Conservation (phyloP, 148 eudicot genomes). For the Cornus suecica region DNA sequence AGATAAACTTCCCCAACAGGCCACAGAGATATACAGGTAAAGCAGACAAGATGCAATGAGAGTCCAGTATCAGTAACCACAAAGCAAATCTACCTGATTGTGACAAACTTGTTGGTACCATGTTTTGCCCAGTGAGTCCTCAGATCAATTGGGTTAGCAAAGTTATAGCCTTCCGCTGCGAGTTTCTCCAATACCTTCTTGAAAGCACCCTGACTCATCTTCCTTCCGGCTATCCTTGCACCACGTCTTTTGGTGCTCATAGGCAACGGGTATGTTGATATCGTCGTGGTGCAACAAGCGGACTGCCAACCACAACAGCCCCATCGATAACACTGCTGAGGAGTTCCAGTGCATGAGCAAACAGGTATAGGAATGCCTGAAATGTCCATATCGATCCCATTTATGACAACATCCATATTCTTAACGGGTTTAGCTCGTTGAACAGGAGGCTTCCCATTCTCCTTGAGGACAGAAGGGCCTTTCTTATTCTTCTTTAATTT, state of each 20-base stretch:
- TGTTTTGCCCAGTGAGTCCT: slow-evolving; percentile 61
- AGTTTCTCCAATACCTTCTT: slow-evolving; percentile 59
- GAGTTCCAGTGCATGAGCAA: slow-evolving; percentile 52
- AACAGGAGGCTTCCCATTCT: slow-evolving; percentile 25
- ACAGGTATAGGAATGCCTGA: slow-evolving; percentile 51
- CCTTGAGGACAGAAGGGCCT: slow-evolving; percentile 30
- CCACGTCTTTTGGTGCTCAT: slow-evolving; percentile 60
- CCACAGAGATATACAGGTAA: slow-evolving; percentile 35
- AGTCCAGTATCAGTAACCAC: background rate
- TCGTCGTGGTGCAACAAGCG: slow-evolving; percentile 63
- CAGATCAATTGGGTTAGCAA: slow-evolving; percentile 46
- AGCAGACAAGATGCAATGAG: slow-evolving; percentile 23
- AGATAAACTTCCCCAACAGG: slow-evolving; percentile 15
- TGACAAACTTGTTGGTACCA: slow-evolving; percentile 63
- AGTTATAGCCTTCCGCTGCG: slow-evolving; percentile 41
- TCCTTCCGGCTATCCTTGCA: slow-evolving; percentile 57
- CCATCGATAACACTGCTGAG: slow-evolving; percentile 62
- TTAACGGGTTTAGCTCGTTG: slow-evolving; percentile 38
- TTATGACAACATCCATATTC: slow-evolving; percentile 40
- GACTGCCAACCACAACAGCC: slow-evolving; percentile 66
- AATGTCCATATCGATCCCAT: slow-evolving; percentile 54
- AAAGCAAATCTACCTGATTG: slow-evolving; percentile 34
- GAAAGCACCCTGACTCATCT: slow-evolving; percentile 61
- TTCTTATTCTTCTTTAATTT: slow-evolving; percentile 42
- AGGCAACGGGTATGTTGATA: slow-evolving; percentile 54